phyloP scores from a whole-genome alignment of 2,329 filamentous ascomycete species.

The Apiospora sp. region DNA sequence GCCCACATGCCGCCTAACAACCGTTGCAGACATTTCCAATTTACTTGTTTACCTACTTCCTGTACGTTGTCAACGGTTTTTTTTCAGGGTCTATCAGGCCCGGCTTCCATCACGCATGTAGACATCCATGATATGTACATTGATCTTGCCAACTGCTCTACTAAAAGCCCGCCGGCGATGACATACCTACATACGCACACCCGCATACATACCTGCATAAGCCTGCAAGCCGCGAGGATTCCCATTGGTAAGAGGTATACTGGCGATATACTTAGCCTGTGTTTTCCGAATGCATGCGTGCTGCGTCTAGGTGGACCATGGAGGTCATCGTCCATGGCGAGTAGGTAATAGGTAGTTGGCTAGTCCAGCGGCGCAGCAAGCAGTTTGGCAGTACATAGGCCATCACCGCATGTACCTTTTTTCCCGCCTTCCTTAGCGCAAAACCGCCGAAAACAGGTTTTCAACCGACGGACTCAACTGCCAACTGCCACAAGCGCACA shows the following conservation, averaged over 20 bases:
- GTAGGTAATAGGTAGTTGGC: background rate
- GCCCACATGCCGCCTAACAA: background rate
- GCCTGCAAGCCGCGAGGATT: background rate
- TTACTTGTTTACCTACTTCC: background rate
- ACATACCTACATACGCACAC: slow-evolving; percentile 8
- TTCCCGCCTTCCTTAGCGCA: background rate
- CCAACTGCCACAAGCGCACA: slow-evolving; percentile 14
- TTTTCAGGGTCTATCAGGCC: slow-evolving; percentile 1
- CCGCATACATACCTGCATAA: background rate
- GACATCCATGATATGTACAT: background rate
- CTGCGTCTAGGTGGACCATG: slow-evolving; percentile 7
- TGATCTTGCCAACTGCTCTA: background rate
- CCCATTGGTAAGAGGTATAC: slow-evolving; percentile 3
- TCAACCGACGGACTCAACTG: background rate
- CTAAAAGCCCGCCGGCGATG: background rate
- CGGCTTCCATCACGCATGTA: background rate
- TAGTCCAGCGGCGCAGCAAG: slow-evolving; percentile 8
- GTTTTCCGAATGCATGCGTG: slow-evolving; percentile 5
- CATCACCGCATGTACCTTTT: background rate
- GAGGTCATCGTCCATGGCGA: slow-evolving; percentile 14
- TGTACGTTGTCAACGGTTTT: slow-evolving; percentile 3
- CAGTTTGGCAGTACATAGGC: background rate
- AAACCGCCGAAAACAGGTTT: slow-evolving; percentile 7
- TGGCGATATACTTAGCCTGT: slow-evolving; percentile 8
- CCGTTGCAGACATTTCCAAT: slow-evolving; percentile 2